Conservation (phyloP, 163 green algal species). For the Scenedesmus sp. region DNA sequence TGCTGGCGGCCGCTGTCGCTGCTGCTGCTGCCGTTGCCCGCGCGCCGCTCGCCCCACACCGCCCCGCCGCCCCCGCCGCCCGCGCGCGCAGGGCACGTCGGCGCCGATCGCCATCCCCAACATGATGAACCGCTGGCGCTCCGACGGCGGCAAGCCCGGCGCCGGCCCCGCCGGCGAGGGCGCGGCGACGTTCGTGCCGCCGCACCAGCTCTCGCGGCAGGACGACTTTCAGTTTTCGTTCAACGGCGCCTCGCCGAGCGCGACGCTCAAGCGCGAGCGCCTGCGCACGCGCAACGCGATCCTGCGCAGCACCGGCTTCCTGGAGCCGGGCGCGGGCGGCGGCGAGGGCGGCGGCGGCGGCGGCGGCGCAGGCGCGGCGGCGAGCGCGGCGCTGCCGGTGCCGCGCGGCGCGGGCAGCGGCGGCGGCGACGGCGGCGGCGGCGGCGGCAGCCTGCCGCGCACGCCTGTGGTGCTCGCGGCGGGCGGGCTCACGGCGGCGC, state of each 20-base stretch:
- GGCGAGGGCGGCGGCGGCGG: constrained; percentile 14
- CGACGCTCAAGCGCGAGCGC: constrained; percentile 47
- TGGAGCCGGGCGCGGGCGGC: constrained; percentile 35
- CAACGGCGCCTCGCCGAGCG: constrained; percentile 27
- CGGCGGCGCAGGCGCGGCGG: background rate
- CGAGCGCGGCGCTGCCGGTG: background rate
- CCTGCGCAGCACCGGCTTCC: constrained; percentile 57
- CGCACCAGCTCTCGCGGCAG: constrained; percentile 39
- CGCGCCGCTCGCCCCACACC: no score
- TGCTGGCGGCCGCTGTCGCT: background rate
- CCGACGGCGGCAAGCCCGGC: constrained; percentile 4
- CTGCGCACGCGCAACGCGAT: constrained; percentile 60
- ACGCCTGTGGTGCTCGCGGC: constrained; percentile 23
- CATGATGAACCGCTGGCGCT: constrained; percentile 27
- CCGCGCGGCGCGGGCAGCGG: no score
- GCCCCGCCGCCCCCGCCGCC: no score
- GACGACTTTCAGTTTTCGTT: constrained; percentile 45
- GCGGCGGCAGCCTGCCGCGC: background rate
- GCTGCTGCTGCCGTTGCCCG: no score
- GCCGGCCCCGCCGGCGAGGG: background rate
- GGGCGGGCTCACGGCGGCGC: constrained; percentile 47
- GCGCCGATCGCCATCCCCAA: constrained; percentile 45
- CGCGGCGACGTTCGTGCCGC: constrained; percentile 40
- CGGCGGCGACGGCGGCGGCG: background rate
- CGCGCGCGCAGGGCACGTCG: constrained; percentile 34